Evolutionary conservation across 1,139 yeast genomes (phyloP).

Genomic region (Eremothecium sinecaudum): DNA sequence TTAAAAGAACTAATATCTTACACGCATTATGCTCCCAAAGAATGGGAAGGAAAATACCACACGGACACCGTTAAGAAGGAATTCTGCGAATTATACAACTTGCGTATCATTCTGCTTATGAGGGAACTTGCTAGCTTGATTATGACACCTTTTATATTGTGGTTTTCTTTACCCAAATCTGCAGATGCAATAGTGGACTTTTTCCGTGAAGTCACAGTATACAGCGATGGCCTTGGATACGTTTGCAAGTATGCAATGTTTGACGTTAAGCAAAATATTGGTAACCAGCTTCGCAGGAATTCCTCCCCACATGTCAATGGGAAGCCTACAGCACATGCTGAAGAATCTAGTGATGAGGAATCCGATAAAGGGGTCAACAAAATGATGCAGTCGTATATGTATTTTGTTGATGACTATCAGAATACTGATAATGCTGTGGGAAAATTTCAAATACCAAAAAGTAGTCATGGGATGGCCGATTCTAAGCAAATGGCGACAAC

Average conservation of each 20-base stretch:
- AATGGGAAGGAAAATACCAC: slow-evolving; percentile 80
- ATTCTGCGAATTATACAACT: slow-evolving; percentile 67
- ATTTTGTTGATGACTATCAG: slow-evolving; percentile 78
- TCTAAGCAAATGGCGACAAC: slow-evolving; percentile 4
- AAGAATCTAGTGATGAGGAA: slow-evolving; percentile 32
- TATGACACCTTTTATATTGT: slow-evolving; percentile 76
- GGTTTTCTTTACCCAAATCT: slow-evolving; percentile 68
- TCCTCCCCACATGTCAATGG: slow-evolving; percentile 4
- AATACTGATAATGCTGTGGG: slow-evolving; percentile 33
- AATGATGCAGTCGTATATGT: slow-evolving; percentile 83
- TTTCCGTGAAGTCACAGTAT: slow-evolving; percentile 78
- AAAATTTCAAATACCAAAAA: slow-evolving; percentile 27
- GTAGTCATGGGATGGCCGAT: slow-evolving; percentile 1
- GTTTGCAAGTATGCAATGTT: slow-evolving; percentile 93
- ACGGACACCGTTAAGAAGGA: slow-evolving; percentile 75
- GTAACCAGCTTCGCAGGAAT: neutral
- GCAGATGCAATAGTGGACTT: slow-evolving; percentile 78
- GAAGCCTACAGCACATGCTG: slow-evolving; percentile 10
- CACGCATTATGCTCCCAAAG: slow-evolving; percentile 81
- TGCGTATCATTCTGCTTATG: slow-evolving; percentile 60
- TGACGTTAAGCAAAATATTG: slow-evolving; percentile 52
- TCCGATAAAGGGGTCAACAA: slow-evolving; percentile 63
- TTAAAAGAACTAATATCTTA: slow-evolving; percentile 67
- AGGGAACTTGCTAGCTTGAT: slow-evolving; percentile 75
- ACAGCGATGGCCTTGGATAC: slow-evolving; percentile 90